Evolutionary conservation across 805 yeast genomes (phyloP), one percentile per base, ranked within the genome.

Genomic region (Komagataella populi): DNA sequence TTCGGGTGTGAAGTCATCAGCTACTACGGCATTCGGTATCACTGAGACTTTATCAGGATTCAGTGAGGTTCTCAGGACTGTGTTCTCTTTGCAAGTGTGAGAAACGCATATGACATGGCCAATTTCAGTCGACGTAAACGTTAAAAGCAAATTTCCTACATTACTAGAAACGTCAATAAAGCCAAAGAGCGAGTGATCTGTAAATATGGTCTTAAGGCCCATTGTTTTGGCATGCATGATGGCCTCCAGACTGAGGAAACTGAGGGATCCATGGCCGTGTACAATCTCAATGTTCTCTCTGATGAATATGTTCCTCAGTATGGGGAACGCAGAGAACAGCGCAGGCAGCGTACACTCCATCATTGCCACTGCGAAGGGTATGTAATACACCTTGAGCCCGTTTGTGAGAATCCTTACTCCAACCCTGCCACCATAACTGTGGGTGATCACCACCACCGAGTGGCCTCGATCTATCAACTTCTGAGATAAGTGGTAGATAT

Each of bases 91-190:
- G 64, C 98, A 88, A 0, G 97, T 91, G 62, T 93, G 93, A 3
- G 96, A 86, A 1, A 93, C 99, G 66, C 97, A 87, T n/a, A 93
- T 91, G 48, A 87, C 88, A 63, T 91, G 91, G 53, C 95, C 96
- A 4, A 89, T 81, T 59, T 88, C 95, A 45, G 85, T 83, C 52
- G 88, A 66, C 0, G 96, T 80, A 68, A 89, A 93, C 59, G 85
- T 85, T 55, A 93, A 69, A 4, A 86, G 66, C 65, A 93, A 93
- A 65, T 93, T 93, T 16, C 95, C 95, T 56, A 89, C 67, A 36
- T 91, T 87, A 5, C 90, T 78, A 4, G 84, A 84, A 2, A 89
- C 78, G 58, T 85, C 90, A 1, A 93, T 86, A 69, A 93, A 93
- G 1, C 98, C 99, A 69, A 89, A 91, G 39, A 93, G 68, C 0